phyloP scores from a whole-genome alignment of 345 rosid species.

The Eucalyptus microcorys region DNA sequence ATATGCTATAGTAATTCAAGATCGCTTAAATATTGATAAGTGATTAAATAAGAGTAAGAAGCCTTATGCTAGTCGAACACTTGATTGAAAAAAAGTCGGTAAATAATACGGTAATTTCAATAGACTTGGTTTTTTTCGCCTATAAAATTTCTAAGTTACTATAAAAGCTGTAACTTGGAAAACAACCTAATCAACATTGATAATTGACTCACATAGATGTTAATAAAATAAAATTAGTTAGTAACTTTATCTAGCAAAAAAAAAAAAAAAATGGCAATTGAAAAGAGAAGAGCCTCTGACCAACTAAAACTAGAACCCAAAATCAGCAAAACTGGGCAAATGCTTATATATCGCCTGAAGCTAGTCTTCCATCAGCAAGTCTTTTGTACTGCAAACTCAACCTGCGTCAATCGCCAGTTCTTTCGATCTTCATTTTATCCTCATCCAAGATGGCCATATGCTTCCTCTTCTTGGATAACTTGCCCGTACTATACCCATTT shows the following conservation, averaged over 20 bases:
- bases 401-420: conserved; percentile 8
- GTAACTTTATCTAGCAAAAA: background rate
- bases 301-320: background rate
- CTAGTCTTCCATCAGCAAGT: background rate
- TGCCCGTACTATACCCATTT: conserved; percentile 19
- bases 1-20: background rate
- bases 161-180: background rate
- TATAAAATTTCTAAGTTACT: background rate
- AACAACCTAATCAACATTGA: background rate
- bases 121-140: background rate
- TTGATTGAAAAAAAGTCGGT: background rate
- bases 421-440: conserved; percentile 41
- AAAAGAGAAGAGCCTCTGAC: background rate
- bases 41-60: background rate
- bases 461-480: conserved; percentile 58
- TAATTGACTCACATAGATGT: background rate
- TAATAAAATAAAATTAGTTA: background rate
- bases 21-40: background rate
- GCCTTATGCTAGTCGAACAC: background rate
- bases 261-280: background rate
- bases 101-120: background rate
- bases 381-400: background rate
- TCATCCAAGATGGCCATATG: conserved; percentile 39
- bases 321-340: background rate
- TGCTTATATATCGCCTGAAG: background rate